Evolutionary conservation across 345 rosid species (phyloP).

Genomic region (Diplotaxis tenuifolia): DNA sequence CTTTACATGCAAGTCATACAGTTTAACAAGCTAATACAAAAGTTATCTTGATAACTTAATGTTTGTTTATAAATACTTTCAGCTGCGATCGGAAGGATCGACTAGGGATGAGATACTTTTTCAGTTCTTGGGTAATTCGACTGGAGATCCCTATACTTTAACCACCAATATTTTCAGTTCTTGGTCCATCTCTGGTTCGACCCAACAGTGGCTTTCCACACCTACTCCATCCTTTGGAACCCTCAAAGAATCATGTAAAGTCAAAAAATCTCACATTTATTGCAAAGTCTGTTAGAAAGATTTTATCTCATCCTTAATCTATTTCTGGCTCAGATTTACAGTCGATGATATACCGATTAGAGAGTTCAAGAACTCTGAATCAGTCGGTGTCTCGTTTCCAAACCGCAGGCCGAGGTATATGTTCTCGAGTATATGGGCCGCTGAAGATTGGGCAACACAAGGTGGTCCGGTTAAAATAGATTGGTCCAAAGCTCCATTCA

Average conservation of each 20-base stretch:
- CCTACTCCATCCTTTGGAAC: conserved; percentile 49
- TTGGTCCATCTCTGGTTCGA: conserved; percentile 46
- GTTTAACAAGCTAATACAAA: not conserved
- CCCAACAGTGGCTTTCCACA: conserved; percentile 38
- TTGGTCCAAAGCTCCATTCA: conserved; percentile 52
- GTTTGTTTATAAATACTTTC: not conserved
- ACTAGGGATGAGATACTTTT: conserved; percentile 47
- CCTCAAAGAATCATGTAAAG: conserved; percentile 42
- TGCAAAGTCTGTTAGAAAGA: no score
- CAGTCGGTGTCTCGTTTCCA: conserved; percentile 52
- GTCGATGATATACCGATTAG: conserved; percentile 61
- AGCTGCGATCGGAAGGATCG: conserved; percentile 30
- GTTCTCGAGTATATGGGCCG: conserved; percentile 59
- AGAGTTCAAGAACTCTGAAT: conserved; percentile 54
- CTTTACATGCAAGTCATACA: conserved; percentile 31
- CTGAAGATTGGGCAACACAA: conserved; percentile 63
- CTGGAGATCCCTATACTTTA: conserved; percentile 44
- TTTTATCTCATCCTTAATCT: no score
- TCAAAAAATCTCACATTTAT: not conserved
- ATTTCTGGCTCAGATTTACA: conserved; percentile 42
- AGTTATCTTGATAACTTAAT: not conserved
- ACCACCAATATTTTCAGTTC: conserved; percentile 45
- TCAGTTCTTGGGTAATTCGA: conserved; percentile 45
- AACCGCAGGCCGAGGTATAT: conserved; percentile 59
- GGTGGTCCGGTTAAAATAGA: conserved; percentile 62